These are phyloP conservation scores for Aspergillus diversus DNA, from an alignment of 495 filamentous ascomycete genomes.

Conservation along the genomic window DNA sequence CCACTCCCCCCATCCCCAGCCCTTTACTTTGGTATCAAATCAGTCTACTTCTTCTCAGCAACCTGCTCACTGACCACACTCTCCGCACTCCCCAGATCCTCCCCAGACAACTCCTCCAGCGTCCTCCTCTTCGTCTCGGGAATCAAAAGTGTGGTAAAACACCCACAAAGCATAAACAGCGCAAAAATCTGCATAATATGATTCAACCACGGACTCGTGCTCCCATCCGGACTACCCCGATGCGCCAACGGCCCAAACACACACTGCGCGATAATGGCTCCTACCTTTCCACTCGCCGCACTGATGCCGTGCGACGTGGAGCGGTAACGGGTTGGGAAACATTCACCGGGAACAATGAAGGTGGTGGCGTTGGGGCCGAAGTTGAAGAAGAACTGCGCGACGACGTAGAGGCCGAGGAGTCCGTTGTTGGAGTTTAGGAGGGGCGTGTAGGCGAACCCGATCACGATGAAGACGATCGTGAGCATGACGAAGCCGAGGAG, in stretches of 20 bases:
- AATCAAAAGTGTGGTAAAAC: conserved; percentile 67
- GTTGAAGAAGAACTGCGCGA: conserved; percentile 90
- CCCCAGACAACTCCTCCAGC: conserved; percentile 60
- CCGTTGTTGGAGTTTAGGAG: conserved; percentile 47
- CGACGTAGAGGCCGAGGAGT: conserved; percentile 74
- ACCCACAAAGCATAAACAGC: conserved; percentile 76
- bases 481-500: conserved; percentile 74
- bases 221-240: conserved; percentile 38
- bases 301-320: conserved; percentile 84
- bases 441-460: conserved; percentile 67
- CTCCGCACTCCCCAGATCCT: background rate
- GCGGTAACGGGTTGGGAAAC: conserved; percentile 86
- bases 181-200: conserved; percentile 82
- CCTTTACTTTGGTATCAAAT: too few species aligned
- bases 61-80: background rate
- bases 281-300: conserved; percentile 80
- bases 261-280: conserved; percentile 62
- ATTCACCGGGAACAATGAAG: conserved; percentile 88
- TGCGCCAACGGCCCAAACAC: conserved; percentile 53
- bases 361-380: conserved; percentile 86
- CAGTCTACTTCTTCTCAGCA: background rate
- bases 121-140: conserved; percentile 78
- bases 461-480: conserved; percentile 74
- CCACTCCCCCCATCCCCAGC: too few species aligned
- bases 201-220: conserved; percentile 68